These are phyloP conservation scores for Epichloe elymi DNA, from an alignment of 2,329 filamentous ascomycete species.

Conservation along the genomic window DNA sequence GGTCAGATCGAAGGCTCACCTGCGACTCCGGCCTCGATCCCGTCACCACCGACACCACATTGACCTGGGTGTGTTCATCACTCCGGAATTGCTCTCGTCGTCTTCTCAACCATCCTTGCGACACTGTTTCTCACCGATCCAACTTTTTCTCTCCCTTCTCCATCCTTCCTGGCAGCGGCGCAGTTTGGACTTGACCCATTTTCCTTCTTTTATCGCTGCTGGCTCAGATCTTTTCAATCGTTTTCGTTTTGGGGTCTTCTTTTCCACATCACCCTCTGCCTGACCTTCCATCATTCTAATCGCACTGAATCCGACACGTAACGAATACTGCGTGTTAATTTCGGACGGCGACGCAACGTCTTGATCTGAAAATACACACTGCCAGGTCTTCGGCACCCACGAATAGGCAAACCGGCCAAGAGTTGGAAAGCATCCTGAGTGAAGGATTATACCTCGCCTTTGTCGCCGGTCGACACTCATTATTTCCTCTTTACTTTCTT, in stretches of 20 bases:
- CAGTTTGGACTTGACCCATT: slow-evolving; percentile 5
- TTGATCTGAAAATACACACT: too few species aligned
- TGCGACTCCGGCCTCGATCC: background rate
- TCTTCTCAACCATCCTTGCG: background rate
- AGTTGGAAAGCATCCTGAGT: background rate
- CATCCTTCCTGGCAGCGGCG: slow-evolving; percentile 7
- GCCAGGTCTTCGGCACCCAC: too few species aligned
- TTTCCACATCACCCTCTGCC: too few species aligned
- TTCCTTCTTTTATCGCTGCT: slow-evolving; percentile 30
- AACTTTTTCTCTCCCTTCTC: slow-evolving; percentile 11
- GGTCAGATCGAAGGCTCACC: background rate
- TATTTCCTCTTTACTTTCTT: slow-evolving; percentile 9
- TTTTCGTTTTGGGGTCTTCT: too few species aligned
- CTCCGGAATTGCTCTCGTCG: background rate
- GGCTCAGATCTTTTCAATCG: slow-evolving; percentile 35
- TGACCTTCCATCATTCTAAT: background rate
- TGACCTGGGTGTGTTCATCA: background rate
- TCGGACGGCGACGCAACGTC: too few species aligned
- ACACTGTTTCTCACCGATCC: slow-evolving; percentile 5
- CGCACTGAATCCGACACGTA: background rate
- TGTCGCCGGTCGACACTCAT: slow-evolving; percentile 44
- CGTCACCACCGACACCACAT: background rate
- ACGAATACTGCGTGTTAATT: background rate
- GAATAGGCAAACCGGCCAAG: background rate
- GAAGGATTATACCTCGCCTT: background rate